phyloP scores from a whole-genome alignment of 805 yeast species.

The Candida railenensis region DNA sequence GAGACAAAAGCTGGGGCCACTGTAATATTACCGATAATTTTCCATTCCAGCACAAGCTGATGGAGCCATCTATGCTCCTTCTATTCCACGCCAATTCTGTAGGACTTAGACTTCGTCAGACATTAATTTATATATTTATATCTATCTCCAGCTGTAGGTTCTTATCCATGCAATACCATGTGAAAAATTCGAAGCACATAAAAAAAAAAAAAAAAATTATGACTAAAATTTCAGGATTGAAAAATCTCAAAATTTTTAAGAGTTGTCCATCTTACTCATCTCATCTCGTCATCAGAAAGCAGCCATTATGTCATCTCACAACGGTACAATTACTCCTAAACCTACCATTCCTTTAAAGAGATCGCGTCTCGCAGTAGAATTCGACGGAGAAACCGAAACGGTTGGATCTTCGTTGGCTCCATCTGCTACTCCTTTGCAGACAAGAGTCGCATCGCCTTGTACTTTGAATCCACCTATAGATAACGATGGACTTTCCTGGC shows the following conservation, averaged over 20 bases:
- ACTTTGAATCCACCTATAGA: conserved; percentile 85
- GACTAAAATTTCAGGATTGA: not conserved
- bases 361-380: conserved; percentile 7
- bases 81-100: too few species aligned
- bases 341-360: conserved; percentile 22
- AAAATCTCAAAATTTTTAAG: not conserved
- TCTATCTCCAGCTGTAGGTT: not conserved
- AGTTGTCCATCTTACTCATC: not conserved
- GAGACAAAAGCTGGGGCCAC: too few species aligned
- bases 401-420: not conserved
- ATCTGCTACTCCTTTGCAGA: conserved; percentile 54
- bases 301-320: conserved; percentile 4
- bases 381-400: not conserved
- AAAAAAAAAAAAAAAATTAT: not conserved
- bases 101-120: not conserved
- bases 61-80: too few species aligned
- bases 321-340: conserved; percentile 18
- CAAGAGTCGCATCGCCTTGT: conserved; percentile 80
- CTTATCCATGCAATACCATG: not conserved
- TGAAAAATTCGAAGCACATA: not conserved
- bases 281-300: not conserved
- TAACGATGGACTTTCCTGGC: conserved; percentile 92
- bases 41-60: too few species aligned
- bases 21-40: too few species aligned
- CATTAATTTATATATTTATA: not conserved